phyloP scores from a whole-genome alignment of 805 yeast genomes.

The Sugiyamaella valdiviana region DNA sequence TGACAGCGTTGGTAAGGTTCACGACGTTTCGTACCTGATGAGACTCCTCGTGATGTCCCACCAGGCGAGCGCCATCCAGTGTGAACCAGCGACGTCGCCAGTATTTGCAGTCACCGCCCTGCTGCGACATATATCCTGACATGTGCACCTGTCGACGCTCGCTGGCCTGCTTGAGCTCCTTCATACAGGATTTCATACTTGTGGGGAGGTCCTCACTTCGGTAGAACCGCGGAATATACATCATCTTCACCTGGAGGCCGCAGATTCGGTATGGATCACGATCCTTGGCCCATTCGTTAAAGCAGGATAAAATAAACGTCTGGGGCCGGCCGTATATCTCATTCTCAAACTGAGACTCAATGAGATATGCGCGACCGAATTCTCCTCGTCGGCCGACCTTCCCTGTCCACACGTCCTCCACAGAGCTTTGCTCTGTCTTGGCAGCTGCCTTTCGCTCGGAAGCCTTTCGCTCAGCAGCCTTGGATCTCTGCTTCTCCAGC shows the following conservation, averaged over 20 bases:
- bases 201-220: constrained; percentile 38
- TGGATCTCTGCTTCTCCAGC: neutral
- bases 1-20: constrained; percentile 20
- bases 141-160: constrained; percentile 6
- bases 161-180: constrained; percentile 27
- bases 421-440: neutral
- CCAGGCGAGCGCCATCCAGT: constrained; percentile 60
- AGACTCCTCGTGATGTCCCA: constrained; percentile 60
- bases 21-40: constrained; percentile 13
- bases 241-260: constrained; percentile 46
- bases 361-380: constrained; percentile 70
- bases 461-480: neutral
- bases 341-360: constrained; percentile 51
- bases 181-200: constrained; percentile 38
- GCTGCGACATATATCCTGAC: constrained; percentile 73
- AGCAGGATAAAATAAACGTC: constrained; percentile 52
- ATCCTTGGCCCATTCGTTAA: constrained; percentile 64
- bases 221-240: constrained; percentile 51
- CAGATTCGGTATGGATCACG: constrained; percentile 40
- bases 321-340: constrained; percentile 49
- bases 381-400: constrained; percentile 18
- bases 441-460: neutral
- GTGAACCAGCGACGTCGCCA: constrained; percentile 72
- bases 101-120: constrained; percentile 78
- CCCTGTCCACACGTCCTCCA: constrained; percentile 17